Evolutionary conservation across 257 asterid species (phyloP).

Genomic region (Solanum peruvianum): DNA sequence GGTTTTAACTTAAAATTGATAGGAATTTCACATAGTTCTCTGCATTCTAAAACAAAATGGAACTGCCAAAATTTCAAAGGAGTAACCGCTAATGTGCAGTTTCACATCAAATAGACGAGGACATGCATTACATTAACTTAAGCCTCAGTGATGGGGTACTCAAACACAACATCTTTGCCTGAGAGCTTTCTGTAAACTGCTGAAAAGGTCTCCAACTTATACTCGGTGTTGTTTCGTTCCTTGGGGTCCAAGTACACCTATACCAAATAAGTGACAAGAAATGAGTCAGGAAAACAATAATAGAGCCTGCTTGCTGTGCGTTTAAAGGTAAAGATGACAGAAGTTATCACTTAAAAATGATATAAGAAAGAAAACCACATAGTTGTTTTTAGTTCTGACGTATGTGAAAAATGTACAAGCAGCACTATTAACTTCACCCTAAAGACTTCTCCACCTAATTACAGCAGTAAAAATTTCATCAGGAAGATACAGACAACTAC

Average conservation of each 20-base stretch:
- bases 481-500: not conserved
- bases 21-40: not conserved
- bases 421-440: not conserved
- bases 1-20: not conserved
- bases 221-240: not conserved
- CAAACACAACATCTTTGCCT: slow-evolving; percentile 38
- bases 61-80: slow-evolving; percentile 1
- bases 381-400: not conserved
- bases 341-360: not conserved
- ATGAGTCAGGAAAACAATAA: not conserved
- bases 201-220: slow-evolving; percentile 29
- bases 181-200: slow-evolving; percentile 41
- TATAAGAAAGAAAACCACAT: not conserved
- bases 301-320: not conserved
- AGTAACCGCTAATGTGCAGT: not conserved
- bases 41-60: slow-evolving; percentile 2
- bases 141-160: slow-evolving; percentile 17
- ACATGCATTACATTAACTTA: not conserved
- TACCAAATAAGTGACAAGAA: not conserved
- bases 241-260: slow-evolving; percentile 3
- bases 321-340: not conserved
- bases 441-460: not conserved
- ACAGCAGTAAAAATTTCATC: not conserved
- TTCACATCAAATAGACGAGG: not conserved
- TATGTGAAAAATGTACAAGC: not conserved